phyloP scores from a whole-genome alignment of 345 rosid genomes.

The Linum lewisii region DNA sequence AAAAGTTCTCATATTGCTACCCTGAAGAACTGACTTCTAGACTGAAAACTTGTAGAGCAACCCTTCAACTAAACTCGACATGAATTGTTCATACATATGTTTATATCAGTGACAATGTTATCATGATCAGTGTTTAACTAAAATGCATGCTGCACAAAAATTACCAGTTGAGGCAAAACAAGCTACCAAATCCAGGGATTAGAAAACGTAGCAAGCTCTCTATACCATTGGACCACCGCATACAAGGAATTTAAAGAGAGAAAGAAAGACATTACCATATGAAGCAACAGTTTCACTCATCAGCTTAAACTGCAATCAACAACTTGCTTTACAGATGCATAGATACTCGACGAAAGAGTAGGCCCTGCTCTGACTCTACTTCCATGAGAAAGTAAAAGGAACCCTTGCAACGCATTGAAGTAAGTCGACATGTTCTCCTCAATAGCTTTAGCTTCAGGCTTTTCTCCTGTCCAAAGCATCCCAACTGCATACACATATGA shows the following conservation, averaged over 20 bases:
- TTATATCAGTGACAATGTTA: no score
- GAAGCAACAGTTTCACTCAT: slow-evolving; percentile 57
- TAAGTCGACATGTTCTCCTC: slow-evolving; percentile 60
- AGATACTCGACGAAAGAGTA: slow-evolving; percentile 62
- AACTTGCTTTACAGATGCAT: slow-evolving; percentile 50
- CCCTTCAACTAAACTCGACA: not conserved
- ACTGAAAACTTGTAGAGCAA: not conserved
- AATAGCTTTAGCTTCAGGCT: slow-evolving; percentile 53
- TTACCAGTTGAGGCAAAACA: no score
- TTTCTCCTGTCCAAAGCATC: slow-evolving; percentile 80
- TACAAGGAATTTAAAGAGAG: not conserved
- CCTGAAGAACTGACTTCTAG: not conserved
- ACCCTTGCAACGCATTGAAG: slow-evolving; percentile 73
- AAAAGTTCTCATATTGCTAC: no score
- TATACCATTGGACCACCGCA: not conserved
- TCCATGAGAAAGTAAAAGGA: slow-evolving; percentile 68
- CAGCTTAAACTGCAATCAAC: slow-evolving; percentile 77
- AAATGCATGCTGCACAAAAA: no score
- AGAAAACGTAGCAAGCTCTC: not conserved
- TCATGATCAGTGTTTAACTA: no score
- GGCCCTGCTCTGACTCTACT: slow-evolving; percentile 77
- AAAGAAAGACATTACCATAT: slow-evolving; percentile 32
- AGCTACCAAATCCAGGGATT: no score
- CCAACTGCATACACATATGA: slow-evolving; percentile 39
- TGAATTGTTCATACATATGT: no score